These are phyloP conservation scores for Pseudogymnoascus sp. DNA, from an alignment of 2,329 filamentous ascomycete species.

Conservation along the genomic window DNA sequence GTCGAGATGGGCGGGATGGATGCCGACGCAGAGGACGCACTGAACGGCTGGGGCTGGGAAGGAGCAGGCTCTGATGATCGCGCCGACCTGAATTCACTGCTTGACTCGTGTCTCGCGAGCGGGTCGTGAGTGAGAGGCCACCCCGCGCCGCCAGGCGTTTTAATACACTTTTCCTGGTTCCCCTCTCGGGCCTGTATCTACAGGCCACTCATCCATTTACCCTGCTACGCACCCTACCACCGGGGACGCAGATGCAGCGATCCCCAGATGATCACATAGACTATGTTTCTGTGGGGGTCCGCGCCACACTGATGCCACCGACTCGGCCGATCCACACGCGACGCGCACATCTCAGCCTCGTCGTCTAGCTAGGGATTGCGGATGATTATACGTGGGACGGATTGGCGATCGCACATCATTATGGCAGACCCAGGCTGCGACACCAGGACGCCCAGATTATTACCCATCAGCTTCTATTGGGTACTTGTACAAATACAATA, in stretches of 20 bases:
- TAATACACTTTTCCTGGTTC: not conserved
- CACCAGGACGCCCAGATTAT: not conserved
- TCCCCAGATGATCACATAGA: not conserved
- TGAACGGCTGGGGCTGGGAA: slow-evolving; percentile 44
- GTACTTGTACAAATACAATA: not conserved
- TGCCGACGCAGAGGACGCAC: slow-evolving; percentile 50
- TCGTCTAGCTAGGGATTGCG: not conserved
- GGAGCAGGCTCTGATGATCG: slow-evolving; percentile 46
- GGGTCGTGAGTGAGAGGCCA: not conserved
- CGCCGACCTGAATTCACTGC: slow-evolving; percentile 44
- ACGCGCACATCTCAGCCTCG: not conserved
- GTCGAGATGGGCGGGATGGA: slow-evolving; percentile 17
- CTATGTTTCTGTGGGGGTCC: not conserved
- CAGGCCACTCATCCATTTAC: not conserved
- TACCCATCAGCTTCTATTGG: not conserved
- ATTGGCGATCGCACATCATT: not conserved
- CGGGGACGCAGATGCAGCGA: not conserved
- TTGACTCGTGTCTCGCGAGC: slow-evolving; percentile 29
- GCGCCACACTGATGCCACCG: not conserved
- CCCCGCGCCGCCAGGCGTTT: not conserved
- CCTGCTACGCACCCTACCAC: not conserved
- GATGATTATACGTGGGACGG: not conserved
- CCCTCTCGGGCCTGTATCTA: not conserved
- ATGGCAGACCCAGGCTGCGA: not conserved
- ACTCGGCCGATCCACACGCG: not conserved